Base-by-base conservation (phyloP, 2,329 filamentous ascomycete genomes). In the Fusarium haematococcum region DNA sequence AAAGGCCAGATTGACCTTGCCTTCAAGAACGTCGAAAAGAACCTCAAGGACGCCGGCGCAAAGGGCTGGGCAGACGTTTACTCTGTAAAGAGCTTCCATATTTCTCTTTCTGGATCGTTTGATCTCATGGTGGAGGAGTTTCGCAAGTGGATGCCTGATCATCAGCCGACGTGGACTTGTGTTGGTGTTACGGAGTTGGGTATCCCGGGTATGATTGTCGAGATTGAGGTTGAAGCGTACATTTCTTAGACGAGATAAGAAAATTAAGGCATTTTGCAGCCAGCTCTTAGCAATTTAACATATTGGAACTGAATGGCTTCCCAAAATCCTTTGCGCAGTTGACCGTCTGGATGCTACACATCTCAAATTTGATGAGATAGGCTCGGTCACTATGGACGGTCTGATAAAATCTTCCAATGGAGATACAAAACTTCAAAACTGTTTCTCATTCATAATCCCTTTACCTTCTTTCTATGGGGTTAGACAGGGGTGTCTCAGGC, bases 41-140 rank as follows among this genome's bases (percentile, higher is more conserved):
- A 79, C 32, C 79, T 92, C 6, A 85, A 83, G 48, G 75, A 86
- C 18, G 89, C 88, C 0, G 90, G 90, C 1, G 88, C 88, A 1
- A 85, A 87, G 67, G 89, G 88, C 4, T 90, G 87, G 87, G 78
- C 78, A n/a, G 87, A 91, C 67, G 89, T 91, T 0, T 88, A 80
- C 78, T 81, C 82, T 0, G 81, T 89, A 25, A 84, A 83, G 20
- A 85, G 84, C 2, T 89, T 87, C 67, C 84, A 87, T 64, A 79
- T 85, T 2, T 82, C 80, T 2, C 79, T 87, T 4, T 83, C 83
- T 18, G 82, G 85, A 60, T 81, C 80, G 1, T 63, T 85, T 16
- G 81, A 73, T 0, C 80, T 80, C 7, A 86, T 90, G 83, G 81
- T 86, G 3, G 67, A 83, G 39, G 86, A 88, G 58, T 84, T 90